Conservation (phyloP, 2,329 filamentous ascomycete species). For the Geosmithia flava region DNA sequence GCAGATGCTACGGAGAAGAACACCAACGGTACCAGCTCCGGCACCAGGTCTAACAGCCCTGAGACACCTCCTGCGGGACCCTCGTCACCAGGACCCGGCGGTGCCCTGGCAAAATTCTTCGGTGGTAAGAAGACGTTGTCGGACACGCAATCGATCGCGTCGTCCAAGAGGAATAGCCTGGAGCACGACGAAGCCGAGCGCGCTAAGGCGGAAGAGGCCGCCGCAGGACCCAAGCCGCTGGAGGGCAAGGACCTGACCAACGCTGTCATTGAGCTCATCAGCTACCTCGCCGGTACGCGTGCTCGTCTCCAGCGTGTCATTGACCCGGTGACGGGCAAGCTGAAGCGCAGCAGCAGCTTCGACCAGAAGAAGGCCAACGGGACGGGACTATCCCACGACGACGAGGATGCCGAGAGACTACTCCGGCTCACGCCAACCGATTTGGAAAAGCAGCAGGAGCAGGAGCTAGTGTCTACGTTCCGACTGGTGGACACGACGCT, state of each 20-base stretch:
- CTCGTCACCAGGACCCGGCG: slow-evolving; percentile 24
- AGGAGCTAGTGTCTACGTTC: slow-evolving; percentile 63
- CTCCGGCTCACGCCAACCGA: slow-evolving; percentile 34
- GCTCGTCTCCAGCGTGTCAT: slow-evolving; percentile 49
- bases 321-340: slow-evolving; percentile 47
- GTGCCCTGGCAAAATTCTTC: slow-evolving; percentile 42
- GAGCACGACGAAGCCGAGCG: slow-evolving; percentile 45
- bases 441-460: slow-evolving; percentile 50
- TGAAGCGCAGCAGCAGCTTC: slow-evolving; percentile 35
- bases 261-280: slow-evolving; percentile 72
- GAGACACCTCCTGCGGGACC: slow-evolving; percentile 6
- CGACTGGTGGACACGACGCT: slow-evolving; percentile 85
- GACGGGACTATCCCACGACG: slow-evolving; percentile 22
- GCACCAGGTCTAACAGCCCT: slow-evolving; percentile 11
- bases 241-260: slow-evolving; percentile 75
- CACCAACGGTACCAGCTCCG: slow-evolving; percentile 12
- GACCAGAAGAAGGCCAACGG: slow-evolving; percentile 6
- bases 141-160: slow-evolving; percentile 49
- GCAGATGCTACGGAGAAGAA: slow-evolving; percentile 7
- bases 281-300: slow-evolving; percentile 80
- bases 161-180: slow-evolving; percentile 36
- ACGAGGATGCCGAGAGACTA: slow-evolving; percentile 42
- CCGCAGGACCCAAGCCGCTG: slow-evolving; percentile 15
- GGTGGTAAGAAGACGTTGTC: slow-evolving; percentile 22
- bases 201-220: slow-evolving; percentile 13